Conservation (phyloP, 1,284 basidiomycete species). For the Rhodotorula sp. region DNA sequence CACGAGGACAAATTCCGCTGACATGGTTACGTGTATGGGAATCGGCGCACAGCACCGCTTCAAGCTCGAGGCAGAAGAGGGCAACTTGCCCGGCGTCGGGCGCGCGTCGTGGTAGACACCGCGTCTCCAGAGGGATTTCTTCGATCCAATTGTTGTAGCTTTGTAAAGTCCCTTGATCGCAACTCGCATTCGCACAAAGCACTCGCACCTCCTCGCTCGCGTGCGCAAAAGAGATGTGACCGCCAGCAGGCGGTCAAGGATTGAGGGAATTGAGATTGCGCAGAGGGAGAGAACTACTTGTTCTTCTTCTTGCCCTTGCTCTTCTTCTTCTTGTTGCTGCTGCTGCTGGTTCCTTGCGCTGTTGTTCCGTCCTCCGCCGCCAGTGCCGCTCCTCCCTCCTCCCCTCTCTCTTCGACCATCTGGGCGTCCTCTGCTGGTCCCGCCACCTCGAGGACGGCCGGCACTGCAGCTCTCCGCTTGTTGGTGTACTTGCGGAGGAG, state of each 20-base stretch:
- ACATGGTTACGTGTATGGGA: too few relatives aligned
- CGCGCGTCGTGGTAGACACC: constrained; percentile 32
- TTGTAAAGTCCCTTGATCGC: neutral
- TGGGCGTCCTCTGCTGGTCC: neutral
- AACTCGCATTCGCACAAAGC: neutral
- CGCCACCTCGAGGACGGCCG: neutral
- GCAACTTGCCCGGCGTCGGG: constrained; percentile 36
- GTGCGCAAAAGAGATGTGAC: too few relatives aligned
- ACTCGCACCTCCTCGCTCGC: too few relatives aligned
- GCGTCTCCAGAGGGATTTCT: too few relatives aligned
- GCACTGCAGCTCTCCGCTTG: neutral
- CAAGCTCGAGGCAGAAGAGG: constrained; percentile 32
- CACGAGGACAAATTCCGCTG: neutral
- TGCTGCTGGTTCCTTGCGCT: neutral
- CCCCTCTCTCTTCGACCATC: neutral
- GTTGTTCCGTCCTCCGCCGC: too few relatives aligned
- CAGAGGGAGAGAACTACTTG: neutral
- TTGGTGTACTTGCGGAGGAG: constrained; percentile 74
- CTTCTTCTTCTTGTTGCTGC: constrained; percentile 7
- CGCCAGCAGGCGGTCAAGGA: too few relatives aligned
- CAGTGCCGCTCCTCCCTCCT: neutral
- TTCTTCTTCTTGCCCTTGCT: constrained; percentile 24
- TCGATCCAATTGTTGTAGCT: neutral
- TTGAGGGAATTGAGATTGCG: too few relatives aligned
- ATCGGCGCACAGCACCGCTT: constrained; percentile 35